Conservation (phyloP, 2,329 filamentous ascomycete species). For the Fusarium compactum region DNA sequence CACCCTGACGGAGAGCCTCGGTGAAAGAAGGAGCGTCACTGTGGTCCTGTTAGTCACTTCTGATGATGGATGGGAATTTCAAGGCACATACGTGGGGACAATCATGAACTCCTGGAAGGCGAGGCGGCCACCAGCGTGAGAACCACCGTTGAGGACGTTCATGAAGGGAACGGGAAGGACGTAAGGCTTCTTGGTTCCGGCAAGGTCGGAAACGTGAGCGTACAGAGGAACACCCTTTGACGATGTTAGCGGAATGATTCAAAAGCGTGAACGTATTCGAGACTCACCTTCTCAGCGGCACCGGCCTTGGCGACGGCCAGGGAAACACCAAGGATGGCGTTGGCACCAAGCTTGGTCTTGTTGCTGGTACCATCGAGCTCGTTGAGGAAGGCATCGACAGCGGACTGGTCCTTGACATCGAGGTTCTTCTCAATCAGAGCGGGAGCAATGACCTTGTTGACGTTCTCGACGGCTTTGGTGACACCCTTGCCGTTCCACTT, state of each 20-base stretch:
- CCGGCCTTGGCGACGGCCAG: slow-evolving; percentile 89
- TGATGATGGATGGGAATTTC: background rate
- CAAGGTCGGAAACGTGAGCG: slow-evolving; percentile 87
- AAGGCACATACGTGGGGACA: slow-evolving; percentile 75
- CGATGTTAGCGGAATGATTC: slow-evolving; percentile 28
- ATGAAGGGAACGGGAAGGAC: slow-evolving; percentile 92
- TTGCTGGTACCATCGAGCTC: slow-evolving; percentile 86
- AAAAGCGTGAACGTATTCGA: slow-evolving; percentile 1
- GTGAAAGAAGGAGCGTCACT: slow-evolving; percentile 89
- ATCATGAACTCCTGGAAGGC: slow-evolving; percentile 99
- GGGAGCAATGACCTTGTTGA: slow-evolving; percentile 84
- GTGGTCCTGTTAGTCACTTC: slow-evolving; percentile 20
- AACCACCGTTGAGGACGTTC: slow-evolving; percentile 93
- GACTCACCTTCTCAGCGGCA: slow-evolving; percentile 81
- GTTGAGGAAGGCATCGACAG: slow-evolving; percentile 86
- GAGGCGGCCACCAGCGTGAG: slow-evolving; percentile 95
- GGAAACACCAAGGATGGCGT: slow-evolving; percentile 87
- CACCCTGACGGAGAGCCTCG: slow-evolving; percentile 94
- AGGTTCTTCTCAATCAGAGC: slow-evolving; percentile 84
- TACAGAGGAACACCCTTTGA: slow-evolving; percentile 81
- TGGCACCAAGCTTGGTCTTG: slow-evolving; percentile 90
- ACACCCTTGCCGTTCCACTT: slow-evolving; percentile 92
- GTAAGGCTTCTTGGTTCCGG: slow-evolving; percentile 91
- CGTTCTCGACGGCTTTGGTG: slow-evolving; percentile 85
- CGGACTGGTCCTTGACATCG: slow-evolving; percentile 88